phyloP scores from a whole-genome alignment of 2,329 filamentous ascomycete genomes.

The Diaporthe destruens region DNA sequence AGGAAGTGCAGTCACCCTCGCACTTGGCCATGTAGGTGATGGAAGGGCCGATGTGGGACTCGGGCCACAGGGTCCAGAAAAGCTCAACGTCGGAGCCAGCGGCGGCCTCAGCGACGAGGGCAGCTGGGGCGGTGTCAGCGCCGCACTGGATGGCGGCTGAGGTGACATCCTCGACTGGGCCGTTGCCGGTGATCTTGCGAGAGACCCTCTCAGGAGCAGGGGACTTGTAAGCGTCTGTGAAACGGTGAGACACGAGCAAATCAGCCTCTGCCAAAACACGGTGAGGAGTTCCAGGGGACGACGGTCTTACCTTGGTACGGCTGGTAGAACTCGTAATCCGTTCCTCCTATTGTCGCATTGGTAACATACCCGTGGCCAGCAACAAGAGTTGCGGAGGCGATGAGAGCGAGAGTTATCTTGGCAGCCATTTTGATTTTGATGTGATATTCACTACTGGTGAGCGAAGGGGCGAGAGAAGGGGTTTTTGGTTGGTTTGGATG shows the following conservation, averaged over 20 bases:
- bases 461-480: not conserved
- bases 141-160: constrained; percentile 68
- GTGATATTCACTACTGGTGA: constrained; percentile 29
- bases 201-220: constrained; percentile 57
- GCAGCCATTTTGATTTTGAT: constrained; percentile 32
- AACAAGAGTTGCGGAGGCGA: constrained; percentile 38
- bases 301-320: too few relatives aligned
- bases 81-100: constrained; percentile 67
- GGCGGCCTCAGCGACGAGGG: constrained; percentile 64
- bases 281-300: too few relatives aligned
- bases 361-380: constrained; percentile 41
- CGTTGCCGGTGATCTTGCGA: constrained; percentile 69
- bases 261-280: too few relatives aligned
- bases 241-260: too few relatives aligned
- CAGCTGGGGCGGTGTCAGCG: constrained; percentile 65
- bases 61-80: constrained; percentile 66
- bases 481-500: constrained; percentile 15
- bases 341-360: constrained; percentile 37
- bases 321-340: constrained; percentile 35
- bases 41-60: constrained; percentile 51
- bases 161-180: constrained; percentile 66
- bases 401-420: constrained; percentile 43
- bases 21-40: constrained; percentile 53
- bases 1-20: constrained; percentile 38
- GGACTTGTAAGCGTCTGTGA: constrained; percentile 34